Percentiles rank a stretch among this genome's conserved stretches.
Evolutionary conservation across 257 asterid genomes (phyloP).

Genomic region (Solanum megistacrolobum): DNA sequence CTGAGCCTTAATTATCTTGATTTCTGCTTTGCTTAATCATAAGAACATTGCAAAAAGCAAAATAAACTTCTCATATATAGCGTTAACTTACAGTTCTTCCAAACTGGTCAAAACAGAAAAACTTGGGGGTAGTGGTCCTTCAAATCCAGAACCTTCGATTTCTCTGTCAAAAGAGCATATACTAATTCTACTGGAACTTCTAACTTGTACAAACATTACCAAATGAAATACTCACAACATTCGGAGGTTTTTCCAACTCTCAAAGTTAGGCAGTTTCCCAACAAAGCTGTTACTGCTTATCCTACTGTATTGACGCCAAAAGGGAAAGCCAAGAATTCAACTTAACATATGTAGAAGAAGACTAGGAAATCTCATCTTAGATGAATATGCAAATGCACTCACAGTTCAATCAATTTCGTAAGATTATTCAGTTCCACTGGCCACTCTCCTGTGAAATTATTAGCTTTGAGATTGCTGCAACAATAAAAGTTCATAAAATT

Average conservation of each 20-base stretch:
- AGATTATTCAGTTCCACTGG: conserved; percentile 33
- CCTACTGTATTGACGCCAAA: conserved; percentile 23
- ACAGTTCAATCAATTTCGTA: conserved; percentile 35
- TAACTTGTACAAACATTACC: not conserved
- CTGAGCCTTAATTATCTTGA: not conserved
- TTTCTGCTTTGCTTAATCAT: not conserved
- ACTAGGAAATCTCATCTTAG: not conserved
- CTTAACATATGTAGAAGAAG: not conserved
- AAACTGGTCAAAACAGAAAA: conserved; percentile 32
- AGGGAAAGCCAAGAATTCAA: not conserved
- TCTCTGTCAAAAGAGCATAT: conserved; percentile 29
- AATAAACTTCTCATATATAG: not conserved
- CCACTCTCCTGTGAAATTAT: conserved; percentile 33
- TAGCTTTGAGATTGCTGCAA: conserved; percentile 39
- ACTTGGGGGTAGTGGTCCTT: conserved; percentile 55
- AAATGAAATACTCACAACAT: conserved; percentile 29
- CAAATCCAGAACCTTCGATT: conserved; percentile 46
- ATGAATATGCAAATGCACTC: not conserved
- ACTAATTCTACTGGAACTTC: not conserved
- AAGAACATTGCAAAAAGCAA: not conserved
- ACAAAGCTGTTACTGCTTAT: conserved; percentile 46
- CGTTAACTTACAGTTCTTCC: conserved; percentile 36
- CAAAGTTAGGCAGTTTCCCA: conserved; percentile 40
- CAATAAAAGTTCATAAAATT: not conserved
- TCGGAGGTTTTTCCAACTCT: conserved; percentile 31